Conservation (phyloP, 371 early-diverging fungal genomes). For the Ecytonucleospora hepatopenaei region DNA sequence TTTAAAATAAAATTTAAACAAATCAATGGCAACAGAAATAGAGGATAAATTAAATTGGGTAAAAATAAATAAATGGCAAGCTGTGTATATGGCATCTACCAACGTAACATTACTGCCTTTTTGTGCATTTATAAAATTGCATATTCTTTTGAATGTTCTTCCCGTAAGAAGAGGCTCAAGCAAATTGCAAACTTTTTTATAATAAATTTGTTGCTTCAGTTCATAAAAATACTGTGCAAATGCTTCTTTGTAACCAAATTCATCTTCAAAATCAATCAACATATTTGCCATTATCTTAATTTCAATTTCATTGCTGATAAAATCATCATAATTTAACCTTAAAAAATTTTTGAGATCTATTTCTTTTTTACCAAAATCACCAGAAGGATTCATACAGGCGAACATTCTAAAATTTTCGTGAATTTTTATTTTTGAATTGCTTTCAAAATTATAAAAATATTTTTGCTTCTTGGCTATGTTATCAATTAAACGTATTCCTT, state of each 20-base stretch:
- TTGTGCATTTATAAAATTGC: conserved; percentile 58
- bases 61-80: conserved; percentile 77
- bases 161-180: conserved; percentile 77
- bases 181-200: conserved; percentile 69
- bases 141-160: conserved; percentile 76
- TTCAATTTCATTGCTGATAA: conserved; percentile 59
- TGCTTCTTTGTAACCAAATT: conserved; percentile 48
- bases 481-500: conserved; percentile 79
- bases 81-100: conserved; percentile 72
- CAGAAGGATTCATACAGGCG: conserved; percentile 99
- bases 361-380: conserved; percentile 82
- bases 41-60: conserved; percentile 59
- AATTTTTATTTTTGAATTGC: conserved; percentile 47
- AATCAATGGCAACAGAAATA: conserved; percentile 5
- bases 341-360: conserved; percentile 39
- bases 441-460: conserved; percentile 21
- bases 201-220: conserved; percentile 63
- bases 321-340: conserved; percentile 34
- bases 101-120: conserved; percentile 54
- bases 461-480: conserved; percentile 62
- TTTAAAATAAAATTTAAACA: no score
- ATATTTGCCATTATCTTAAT: conserved; percentile 63
- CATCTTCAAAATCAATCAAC: conserved; percentile 60
- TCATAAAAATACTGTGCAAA: conserved; percentile 63
- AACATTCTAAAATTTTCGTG: conserved; percentile 88